Conservation (phyloP, 352 stramenopile genomes). For the Globisporangium orthogonon region DNA sequence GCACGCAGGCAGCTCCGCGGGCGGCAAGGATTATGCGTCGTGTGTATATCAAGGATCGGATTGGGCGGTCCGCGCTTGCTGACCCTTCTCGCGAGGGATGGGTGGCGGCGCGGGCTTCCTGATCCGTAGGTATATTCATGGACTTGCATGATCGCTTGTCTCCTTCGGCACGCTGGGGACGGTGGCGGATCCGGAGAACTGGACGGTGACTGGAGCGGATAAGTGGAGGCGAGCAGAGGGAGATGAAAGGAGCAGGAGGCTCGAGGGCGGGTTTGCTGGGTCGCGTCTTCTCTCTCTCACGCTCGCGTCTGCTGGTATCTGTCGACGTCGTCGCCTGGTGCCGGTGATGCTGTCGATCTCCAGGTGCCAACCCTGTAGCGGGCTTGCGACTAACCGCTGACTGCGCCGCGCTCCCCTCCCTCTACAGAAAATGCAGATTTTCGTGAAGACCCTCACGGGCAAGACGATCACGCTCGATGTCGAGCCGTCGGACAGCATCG, state of each 20-base stretch:
- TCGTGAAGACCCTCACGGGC: conserved; percentile 94
- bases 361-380: conserved; percentile 3
- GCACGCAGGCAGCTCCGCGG: conserved; percentile 11
- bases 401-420: not conserved
- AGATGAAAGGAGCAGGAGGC: no score
- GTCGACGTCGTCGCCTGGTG: not conserved
- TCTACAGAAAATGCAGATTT: conserved; percentile 91
- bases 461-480: conserved; percentile 94
- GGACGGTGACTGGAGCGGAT: not conserved
- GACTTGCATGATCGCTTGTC: conserved; percentile 38
- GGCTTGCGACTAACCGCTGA: conserved; percentile 6
- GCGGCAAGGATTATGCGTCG: conserved; percentile 38
- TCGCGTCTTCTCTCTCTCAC: not conserved
- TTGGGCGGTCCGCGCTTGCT: conserved; percentile 16
- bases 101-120: conserved; percentile 5
- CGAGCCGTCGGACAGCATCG: conserved; percentile 93
- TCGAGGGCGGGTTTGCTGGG: no score
- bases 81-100: not conserved
- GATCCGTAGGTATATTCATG: conserved; percentile 88
- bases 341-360: not conserved
- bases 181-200: not conserved
- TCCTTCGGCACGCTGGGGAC: conserved; percentile 6
- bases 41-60: conserved; percentile 88
- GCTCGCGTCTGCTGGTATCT: not conserved
- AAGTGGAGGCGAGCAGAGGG: no score